Percentiles rank a stretch among this genome's conserved stretches.
These are phyloP conservation scores for Geotrichum armillariae DNA, from an alignment of 1,139 yeast species.

Conservation along the genomic window DNA sequence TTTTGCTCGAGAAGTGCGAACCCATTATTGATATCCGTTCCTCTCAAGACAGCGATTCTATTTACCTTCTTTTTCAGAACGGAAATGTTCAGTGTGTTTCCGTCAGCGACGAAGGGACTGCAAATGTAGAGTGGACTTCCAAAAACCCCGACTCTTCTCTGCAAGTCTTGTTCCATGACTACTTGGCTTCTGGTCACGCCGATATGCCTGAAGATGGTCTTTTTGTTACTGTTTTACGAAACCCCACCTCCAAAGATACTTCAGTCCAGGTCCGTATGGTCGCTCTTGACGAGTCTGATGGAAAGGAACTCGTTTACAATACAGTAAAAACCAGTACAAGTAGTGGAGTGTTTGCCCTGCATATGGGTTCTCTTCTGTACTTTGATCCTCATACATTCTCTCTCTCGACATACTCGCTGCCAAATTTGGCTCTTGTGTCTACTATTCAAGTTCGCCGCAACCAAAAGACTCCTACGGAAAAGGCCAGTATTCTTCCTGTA, in stretches of 20 bases:
- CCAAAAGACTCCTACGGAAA: slow-evolving; percentile 10
- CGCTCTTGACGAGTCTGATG: slow-evolving; percentile 25
- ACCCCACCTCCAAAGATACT: slow-evolving; percentile 25
- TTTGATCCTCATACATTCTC: slow-evolving; percentile 18
- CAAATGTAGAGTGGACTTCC: slow-evolving; percentile 25
- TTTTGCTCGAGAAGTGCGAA: slow-evolving; percentile 20
- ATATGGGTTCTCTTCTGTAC: slow-evolving; percentile 19
- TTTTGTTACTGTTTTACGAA: slow-evolving; percentile 27
- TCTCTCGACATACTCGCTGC: slow-evolving; percentile 18
- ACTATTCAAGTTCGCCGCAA: slow-evolving; percentile 19
- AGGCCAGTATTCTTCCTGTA: slow-evolving; percentile 12
- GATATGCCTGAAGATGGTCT: slow-evolving; percentile 29
- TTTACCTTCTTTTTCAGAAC: slow-evolving; percentile 26
- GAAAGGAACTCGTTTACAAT: slow-evolving; percentile 24
- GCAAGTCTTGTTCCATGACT: slow-evolving; percentile 23
- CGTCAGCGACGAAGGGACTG: slow-evolving; percentile 17
- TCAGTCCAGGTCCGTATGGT: slow-evolving; percentile 26
- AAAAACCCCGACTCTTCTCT: slow-evolving; percentile 26
- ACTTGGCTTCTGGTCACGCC: slow-evolving; percentile 20
- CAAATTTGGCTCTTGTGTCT: slow-evolving; percentile 12
- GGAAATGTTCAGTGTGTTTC: slow-evolving; percentile 26
- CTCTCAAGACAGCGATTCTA: slow-evolving; percentile 21
- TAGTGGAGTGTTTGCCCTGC: slow-evolving; percentile 19
- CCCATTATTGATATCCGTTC: slow-evolving; percentile 24
- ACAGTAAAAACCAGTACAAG: slow-evolving; percentile 23